Percentiles rank a stretch among this genome's conserved stretches.
These are phyloP conservation scores for Paraglomus brasilianum DNA, from an alignment of 192 early-diverging fungal genomes.

Conservation along the genomic window DNA sequence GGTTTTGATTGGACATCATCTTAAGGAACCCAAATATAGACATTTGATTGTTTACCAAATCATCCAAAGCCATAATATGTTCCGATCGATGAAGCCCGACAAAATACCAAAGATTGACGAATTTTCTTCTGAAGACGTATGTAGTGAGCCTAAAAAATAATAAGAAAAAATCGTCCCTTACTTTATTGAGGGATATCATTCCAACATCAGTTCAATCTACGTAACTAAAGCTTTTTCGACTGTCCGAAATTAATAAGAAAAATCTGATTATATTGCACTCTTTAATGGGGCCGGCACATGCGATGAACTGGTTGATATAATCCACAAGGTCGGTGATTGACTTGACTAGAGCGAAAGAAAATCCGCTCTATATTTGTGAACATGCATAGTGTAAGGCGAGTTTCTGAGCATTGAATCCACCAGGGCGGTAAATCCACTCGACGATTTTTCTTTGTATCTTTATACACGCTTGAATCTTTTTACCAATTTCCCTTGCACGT, in stretches of 20 bases:
- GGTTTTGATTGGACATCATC: constrained; percentile 20
- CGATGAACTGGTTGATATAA: constrained; percentile 27
- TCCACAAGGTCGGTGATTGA: constrained; percentile 18
- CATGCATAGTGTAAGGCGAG: too few relatives aligned
- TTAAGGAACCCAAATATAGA: constrained; percentile 21
- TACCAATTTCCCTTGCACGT: too few relatives aligned
- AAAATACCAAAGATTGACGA: constrained; percentile 26
- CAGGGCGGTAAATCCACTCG: too few relatives aligned
- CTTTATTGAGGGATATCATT: constrained; percentile 18
- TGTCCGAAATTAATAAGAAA: constrained; percentile 17
- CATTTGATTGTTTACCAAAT: constrained; percentile 7
- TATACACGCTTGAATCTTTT: too few relatives aligned
- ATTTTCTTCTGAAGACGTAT: constrained; percentile 18
- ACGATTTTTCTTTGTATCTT: too few relatives aligned
- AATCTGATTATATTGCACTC: constrained; percentile 1
- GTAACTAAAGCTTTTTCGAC: constrained; percentile 17
- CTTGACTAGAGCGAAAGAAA: constrained; percentile 27
- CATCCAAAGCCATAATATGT: too few relatives aligned
- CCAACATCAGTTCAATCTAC: constrained; percentile 23
- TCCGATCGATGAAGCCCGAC: neutral
- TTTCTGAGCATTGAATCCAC: too few relatives aligned
- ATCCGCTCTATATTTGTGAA: constrained; percentile 19
- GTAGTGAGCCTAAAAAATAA: constrained; percentile 18
- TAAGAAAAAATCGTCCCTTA: constrained; percentile 23
- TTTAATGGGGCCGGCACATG: constrained; percentile 15